Evolutionary conservation across 1,139 yeast species (phyloP).

Genomic region (Candida buenavistaensis): DNA sequence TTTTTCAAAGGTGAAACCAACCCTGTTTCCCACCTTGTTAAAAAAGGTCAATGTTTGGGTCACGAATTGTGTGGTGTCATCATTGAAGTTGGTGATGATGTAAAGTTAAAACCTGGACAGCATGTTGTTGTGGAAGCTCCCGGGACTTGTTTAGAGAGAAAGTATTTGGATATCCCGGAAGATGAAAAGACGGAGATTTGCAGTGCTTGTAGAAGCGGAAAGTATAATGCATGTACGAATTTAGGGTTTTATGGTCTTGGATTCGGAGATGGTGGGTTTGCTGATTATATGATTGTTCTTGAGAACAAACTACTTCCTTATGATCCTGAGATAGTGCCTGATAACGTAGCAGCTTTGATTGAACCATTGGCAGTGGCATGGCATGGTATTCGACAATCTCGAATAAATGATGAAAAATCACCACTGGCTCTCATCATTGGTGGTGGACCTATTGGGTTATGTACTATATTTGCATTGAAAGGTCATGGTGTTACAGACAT

Average conservation of each 20-base stretch:
- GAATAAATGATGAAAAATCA: slow-evolving; percentile 11
- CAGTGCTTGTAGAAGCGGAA: slow-evolving; percentile 45
- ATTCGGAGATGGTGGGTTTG: slow-evolving; percentile 50
- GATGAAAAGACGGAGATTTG: slow-evolving; percentile 20
- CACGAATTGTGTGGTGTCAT: slow-evolving; percentile 55
- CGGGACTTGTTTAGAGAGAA: slow-evolving; percentile 39
- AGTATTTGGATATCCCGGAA: slow-evolving; percentile 2
- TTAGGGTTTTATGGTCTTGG: slow-evolving; percentile 48
- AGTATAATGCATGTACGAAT: slow-evolving; percentile 47
- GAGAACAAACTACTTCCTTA: slow-evolving; percentile 47
- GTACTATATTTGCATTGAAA: slow-evolving; percentile 54
- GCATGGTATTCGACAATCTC: slow-evolving; percentile 54
- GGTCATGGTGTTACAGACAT: slow-evolving; percentile 55
- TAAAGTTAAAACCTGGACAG: slow-evolving; percentile 5
- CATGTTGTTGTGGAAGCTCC: slow-evolving; percentile 52
- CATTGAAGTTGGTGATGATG: slow-evolving; percentile 26
- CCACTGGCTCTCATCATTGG: slow-evolving; percentile 41
- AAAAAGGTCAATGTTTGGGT: slow-evolving; percentile 38
- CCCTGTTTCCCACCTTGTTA: slow-evolving; percentile 17
- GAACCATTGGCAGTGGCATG: slow-evolving; percentile 61
- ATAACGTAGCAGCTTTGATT: slow-evolving; percentile 55
- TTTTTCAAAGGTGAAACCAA: slow-evolving; percentile 36
- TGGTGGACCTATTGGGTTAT: slow-evolving; percentile 63
- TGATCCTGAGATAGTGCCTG: slow-evolving; percentile 42
- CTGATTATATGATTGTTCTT: slow-evolving; percentile 50